Base-by-base conservation (phyloP, 805 yeast species). In the Candida succiphila region DNA sequence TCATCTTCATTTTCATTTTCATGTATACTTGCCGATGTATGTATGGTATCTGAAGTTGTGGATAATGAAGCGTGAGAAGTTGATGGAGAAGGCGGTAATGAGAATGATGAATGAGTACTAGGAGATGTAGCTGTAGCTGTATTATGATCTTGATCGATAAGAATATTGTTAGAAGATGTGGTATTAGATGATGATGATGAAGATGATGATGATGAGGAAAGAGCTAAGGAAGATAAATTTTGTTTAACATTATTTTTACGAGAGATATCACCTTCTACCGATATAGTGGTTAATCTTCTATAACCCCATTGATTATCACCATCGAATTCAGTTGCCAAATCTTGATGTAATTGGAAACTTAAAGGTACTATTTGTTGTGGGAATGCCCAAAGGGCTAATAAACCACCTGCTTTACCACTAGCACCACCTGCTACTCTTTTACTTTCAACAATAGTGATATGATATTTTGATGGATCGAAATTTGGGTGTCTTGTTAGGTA, bases 361-460 rank as follows among this genome's bases (percentile, higher is more conserved):
- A 89, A 63, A 0, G 95, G 92, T 7, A 87, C 97, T 32, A 89
- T 75, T 54, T 85, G 95, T 46, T 81, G 87, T 1, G 98, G 98
- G 56, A 92, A 92, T 0, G 97, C 97, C 94, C 96, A 88, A 17
- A 83, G 69, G 1, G 97, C 96, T 32, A 89, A 60, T 32, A 89
- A 65, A 0, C 98, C 98, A 29, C 97, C 98, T 6, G 98, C 97
- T 49, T 89, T 92, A 35, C 98, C 98, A 27, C 86, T 74, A 15
- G 98, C 97, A 31, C 96, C 97, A 33, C 96, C 94, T 0, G 97
- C 98, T 5, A 94, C 94, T 47, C 95, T 67, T 41, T 84, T 85
- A 33, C 89, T 77, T 56, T 89, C 98, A 12, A 92, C 52, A 15
- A 89, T 71, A 6, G 95, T 83, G 42, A 89, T 83, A 48, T 84